Base-by-base conservation (phyloP, 163 green algal genomes). In the Chloromonas sp. region DNA sequence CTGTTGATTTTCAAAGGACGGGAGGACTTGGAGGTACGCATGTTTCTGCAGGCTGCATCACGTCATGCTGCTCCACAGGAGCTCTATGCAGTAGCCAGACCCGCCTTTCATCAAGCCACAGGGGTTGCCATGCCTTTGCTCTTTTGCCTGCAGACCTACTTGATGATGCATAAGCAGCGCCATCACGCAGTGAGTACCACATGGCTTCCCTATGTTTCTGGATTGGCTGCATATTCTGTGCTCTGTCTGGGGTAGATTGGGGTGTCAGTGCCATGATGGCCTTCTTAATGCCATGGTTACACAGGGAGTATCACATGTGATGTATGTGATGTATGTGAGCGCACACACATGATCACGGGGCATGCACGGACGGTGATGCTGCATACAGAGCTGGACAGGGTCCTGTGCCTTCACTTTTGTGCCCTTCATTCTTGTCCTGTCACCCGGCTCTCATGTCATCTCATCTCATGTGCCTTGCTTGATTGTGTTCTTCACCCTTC, bases 151-250 rank as follows among this genome's bases (percentile, higher is more conserved):
- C 89, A 96, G 93, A 94, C 92, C 82, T 94, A 97, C 82, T 77
- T 96, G n/a, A 91, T 96, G 71, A 93, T 96, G 85, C 95, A 98
- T 88, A 97, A 97, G 90, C 93, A 98, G 90, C 89, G 94, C 11
- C 95, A 98, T 89, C 95, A 98, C 86, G 79, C 95, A 84, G 94
- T 97, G 76, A 90, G 90, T 71, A 36, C 36, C n/a, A 82, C n/a
- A 87, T 87, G 83, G 61, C 87, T 0, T 58, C 84, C 60, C 61
- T 60, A 60, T 58, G 36, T 3, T 0, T n/a, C 3, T 60, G n/a
- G 1, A 3, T 36, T 57, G 78, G 78, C 3, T 71, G 3, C 1
- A 59, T 3, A 79, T 2, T 58, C 70, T 70, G 66, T 11, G 5
- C 81, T 78, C 59, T 60, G 36, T 36, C 36, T 36, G 36, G 36